These are phyloP conservation scores for Zasmidium cellare DNA, from an alignment of 2,329 filamentous ascomycete genomes.

Conservation along the genomic window DNA sequence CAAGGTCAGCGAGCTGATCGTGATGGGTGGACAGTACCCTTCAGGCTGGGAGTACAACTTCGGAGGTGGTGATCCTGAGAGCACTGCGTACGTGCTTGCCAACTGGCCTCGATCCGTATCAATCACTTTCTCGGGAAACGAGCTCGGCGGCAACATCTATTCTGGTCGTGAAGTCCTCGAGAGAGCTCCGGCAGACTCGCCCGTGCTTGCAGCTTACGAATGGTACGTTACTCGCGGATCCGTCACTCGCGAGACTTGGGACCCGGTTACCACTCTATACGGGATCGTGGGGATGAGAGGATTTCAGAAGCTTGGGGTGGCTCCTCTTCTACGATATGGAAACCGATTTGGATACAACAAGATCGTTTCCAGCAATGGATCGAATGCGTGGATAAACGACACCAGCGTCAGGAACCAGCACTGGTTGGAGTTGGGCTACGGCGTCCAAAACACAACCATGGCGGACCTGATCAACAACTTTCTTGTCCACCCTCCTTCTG, in stretches of 20 bases:
- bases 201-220: slow-evolving; percentile 17
- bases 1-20: slow-evolving; percentile 52
- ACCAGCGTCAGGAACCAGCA: slow-evolving; percentile 23
- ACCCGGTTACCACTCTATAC: slow-evolving; percentile 16
- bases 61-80: slow-evolving; percentile 40
- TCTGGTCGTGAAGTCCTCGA: slow-evolving; percentile 40
- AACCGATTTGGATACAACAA: slow-evolving; percentile 15
- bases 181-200: slow-evolving; percentile 12
- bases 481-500: no score
- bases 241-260: slow-evolving; percentile 13
- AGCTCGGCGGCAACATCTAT: slow-evolving; percentile 45
- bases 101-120: slow-evolving; percentile 43
- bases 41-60: slow-evolving; percentile 54
- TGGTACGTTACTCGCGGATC: slow-evolving; percentile 17
- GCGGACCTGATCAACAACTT: slow-evolving; percentile 16
- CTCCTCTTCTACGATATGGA: slow-evolving; percentile 12
- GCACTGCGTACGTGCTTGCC: slow-evolving; percentile 48
- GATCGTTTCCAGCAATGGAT: slow-evolving; percentile 7
- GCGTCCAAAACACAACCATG: slow-evolving; percentile 11
- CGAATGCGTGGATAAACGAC: slow-evolving; percentile 20
- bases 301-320: neutral
- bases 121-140: slow-evolving; percentile 44
- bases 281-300: slow-evolving; percentile 10
- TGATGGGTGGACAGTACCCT: slow-evolving; percentile 56
- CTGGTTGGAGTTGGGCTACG: slow-evolving; percentile 19